Evolutionary conservation across 768 basidiomycete genomes (phyloP).

Genomic region (Leccinum sublutescens): DNA sequence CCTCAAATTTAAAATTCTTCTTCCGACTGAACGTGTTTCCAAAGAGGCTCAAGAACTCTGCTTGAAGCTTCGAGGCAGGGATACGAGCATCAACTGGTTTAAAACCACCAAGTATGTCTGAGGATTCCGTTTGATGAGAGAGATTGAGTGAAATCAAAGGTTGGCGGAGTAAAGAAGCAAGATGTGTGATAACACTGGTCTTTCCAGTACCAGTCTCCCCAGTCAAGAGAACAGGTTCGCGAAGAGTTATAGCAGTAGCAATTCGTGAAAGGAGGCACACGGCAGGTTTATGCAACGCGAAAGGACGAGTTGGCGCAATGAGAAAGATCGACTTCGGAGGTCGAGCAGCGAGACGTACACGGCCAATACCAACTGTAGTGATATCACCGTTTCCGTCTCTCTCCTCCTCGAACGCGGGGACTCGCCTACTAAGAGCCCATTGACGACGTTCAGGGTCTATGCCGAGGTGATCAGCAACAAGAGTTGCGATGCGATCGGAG

Average conservation of each 20-base stretch:
- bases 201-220: constrained; percentile 99
- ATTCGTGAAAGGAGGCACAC: constrained; percentile 77
- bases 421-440: constrained; percentile 67
- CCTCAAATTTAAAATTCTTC: constrained; percentile 86
- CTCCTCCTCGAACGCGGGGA: constrained; percentile 66
- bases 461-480: constrained; percentile 61
- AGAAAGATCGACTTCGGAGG: constrained; percentile 35
- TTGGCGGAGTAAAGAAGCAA: constrained; percentile 73
- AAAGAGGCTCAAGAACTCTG: constrained; percentile 78
- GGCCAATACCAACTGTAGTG: constrained; percentile 58
- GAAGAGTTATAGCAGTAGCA: constrained; percentile 63
- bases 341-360: constrained; percentile 55
- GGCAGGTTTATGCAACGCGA: constrained; percentile 87
- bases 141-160: constrained; percentile 88
- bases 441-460: constrained; percentile 66
- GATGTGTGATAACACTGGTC: constrained; percentile 86
- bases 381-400: constrained; percentile 63
- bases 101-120: constrained; percentile 92
- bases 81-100: constrained; percentile 91
- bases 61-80: constrained; percentile 68
- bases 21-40: constrained; percentile 83
- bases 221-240: constrained; percentile 86
- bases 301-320: constrained; percentile 51
- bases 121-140: constrained; percentile 94
- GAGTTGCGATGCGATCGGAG: constrained; percentile 45